Base-by-base conservation (phyloP, 768 basidiomycete genomes). In the Strobilomyces confusus region DNA sequence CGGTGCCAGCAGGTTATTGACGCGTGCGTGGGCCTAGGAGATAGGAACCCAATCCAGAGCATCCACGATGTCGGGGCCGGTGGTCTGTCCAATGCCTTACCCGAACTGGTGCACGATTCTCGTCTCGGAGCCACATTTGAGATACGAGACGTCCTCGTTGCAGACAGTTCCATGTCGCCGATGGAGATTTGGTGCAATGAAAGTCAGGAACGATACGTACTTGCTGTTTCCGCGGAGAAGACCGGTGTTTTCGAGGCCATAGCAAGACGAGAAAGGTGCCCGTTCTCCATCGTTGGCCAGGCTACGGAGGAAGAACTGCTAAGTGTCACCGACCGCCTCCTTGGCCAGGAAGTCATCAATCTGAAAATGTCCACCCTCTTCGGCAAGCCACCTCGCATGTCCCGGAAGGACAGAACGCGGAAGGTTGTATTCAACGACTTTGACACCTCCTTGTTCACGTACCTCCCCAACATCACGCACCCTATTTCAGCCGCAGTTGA, bases 171-270 rank as follows among this genome's bases (percentile, higher is more conserved):
- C 36, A 92, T 99, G 91, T 94, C 92, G 5, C 97, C 97, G 0
- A 98, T 99, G 95, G 95, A 98, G 73, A 98, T 98, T 46, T 99
- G 97, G 97, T 98, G 97, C 68, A 99, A 99, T 72, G 97, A 99
- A 72, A 89, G 86, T 58, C 97, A 98, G 74, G 97, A 98, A 64
- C 86, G 97, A 36, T 99, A 98, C 67, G 97, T 98, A 26, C 79
- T 98, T 29, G 97, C 97, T 9, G 80, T 99, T 55, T 81, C 82
- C 1, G 81, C 83, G 2, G 77, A 80, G 17, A 80, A 79, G 52
- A 74, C 84, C 20, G 69, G 72, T 2, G 69, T 73, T 5, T 98
- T 99, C 70, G 83, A 84, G 62, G 72, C 62, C 13, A 86, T 98
- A 41, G 92, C 92, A 3, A 78, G 79, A 65, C 80, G 97, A 60